Evolutionary conservation across 805 yeast genomes (phyloP).

Genomic region (Metschnikowia continentalis): DNA sequence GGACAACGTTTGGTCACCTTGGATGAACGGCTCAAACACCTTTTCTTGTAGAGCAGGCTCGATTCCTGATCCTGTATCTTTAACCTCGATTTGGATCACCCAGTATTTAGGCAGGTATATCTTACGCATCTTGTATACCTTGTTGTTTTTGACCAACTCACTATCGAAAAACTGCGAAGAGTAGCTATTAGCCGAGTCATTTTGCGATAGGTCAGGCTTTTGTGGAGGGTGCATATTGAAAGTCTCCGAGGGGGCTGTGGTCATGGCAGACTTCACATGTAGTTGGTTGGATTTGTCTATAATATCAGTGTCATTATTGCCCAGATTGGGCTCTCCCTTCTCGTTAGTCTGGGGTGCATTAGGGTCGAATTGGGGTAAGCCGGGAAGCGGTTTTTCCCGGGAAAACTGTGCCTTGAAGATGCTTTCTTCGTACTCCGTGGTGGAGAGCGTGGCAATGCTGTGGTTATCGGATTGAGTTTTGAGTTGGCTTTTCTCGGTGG

Average conservation of each 20-base stretch:
- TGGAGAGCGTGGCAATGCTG: conserved; percentile 33
- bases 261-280: background rate
- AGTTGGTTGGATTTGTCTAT: background rate
- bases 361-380: conserved; percentile 4
- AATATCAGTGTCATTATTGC: background rate
- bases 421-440: conserved; percentile 35
- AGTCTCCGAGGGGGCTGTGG: background rate
- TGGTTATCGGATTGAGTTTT: conserved; percentile 6
- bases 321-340: background rate
- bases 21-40: conserved; percentile 94
- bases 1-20: conserved; percentile 91
- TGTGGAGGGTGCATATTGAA: background rate
- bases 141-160: conserved; percentile 34
- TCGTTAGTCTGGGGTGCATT: background rate
- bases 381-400: conserved; percentile 14
- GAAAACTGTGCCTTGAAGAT: conserved; percentile 37
- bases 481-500: background rate
- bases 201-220: conserved; percentile 1
- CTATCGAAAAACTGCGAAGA: conserved; percentile 12
- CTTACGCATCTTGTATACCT: conserved; percentile 31
- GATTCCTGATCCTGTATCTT: conserved; percentile 94
- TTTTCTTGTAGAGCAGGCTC: conserved; percentile 74
- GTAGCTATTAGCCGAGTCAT: background rate
- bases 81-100: conserved; percentile 68
- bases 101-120: conserved; percentile 42